phyloP scores from a whole-genome alignment of 2,329 filamentous ascomycete species.

The Colletotrichum kahawae region DNA sequence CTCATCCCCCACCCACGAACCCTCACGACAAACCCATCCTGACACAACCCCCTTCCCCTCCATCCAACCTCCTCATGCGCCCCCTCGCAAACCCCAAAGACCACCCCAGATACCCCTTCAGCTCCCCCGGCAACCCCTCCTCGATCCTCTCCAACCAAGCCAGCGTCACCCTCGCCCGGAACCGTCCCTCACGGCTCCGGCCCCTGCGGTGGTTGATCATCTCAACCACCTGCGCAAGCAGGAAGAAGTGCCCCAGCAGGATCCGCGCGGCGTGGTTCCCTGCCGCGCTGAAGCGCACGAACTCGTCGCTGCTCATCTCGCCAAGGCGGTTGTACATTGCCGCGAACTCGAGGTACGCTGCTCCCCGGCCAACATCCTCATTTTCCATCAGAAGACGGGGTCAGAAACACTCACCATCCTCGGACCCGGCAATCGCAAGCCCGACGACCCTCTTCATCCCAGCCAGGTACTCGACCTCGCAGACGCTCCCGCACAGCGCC shows the following conservation, averaged over 20 bases:
- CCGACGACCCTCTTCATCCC: conserved; percentile 33
- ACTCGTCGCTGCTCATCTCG: conserved; percentile 33
- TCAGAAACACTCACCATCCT: conserved; percentile 30
- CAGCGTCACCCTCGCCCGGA: conserved; percentile 33
- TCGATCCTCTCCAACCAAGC: conserved; percentile 44
- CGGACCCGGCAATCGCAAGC: conserved; percentile 27
- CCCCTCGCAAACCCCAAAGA: conserved; percentile 28
- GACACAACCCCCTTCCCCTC: fast-evolving
- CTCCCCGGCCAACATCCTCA: background rate
- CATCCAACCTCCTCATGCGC: background rate
- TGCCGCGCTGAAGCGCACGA: conserved; percentile 33
- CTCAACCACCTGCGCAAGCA: conserved; percentile 33
- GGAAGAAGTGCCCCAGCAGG: conserved; percentile 41
- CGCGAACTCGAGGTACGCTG: conserved; percentile 29
- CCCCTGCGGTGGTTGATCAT: background rate
- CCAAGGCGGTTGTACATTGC: conserved; percentile 33
- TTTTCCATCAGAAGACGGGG: background rate
- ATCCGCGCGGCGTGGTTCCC: conserved; percentile 36
- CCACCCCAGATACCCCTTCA: conserved; percentile 38
- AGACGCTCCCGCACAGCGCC: conserved; percentile 32
- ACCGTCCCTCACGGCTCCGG: conserved; percentile 23
- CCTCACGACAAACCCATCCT: fast-evolving
- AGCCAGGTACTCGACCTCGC: conserved; percentile 35
- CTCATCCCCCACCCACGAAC: background rate
- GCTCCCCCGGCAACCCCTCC: conserved; percentile 32